Percentiles rank a stretch among this genome's conserved stretches.
These are phyloP conservation scores for Nemania bipapillata DNA, from an alignment of 2,329 filamentous ascomycete species.

Conservation along the genomic window DNA sequence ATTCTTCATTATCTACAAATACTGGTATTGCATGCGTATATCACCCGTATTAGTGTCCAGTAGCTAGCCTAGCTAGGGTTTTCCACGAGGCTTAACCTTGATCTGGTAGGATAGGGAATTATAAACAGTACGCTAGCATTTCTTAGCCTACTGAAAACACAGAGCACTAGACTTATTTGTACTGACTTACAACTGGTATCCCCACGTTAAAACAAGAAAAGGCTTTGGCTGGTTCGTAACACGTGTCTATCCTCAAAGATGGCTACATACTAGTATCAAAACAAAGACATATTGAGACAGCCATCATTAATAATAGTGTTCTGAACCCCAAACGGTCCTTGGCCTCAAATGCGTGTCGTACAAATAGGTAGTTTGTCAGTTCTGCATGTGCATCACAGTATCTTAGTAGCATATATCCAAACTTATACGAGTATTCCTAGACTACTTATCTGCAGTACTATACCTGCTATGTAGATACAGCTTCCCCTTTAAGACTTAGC, in stretches of 20 bases:
- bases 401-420: not conserved
- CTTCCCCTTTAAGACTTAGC: constrained; percentile 32
- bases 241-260: not conserved
- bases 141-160: not conserved
- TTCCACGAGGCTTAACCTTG: not conserved
- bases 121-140: not conserved
- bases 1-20: not conserved
- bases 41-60: not conserved
- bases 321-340: not conserved
- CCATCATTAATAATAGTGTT: not conserved
- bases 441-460: not conserved
- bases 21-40: not conserved
- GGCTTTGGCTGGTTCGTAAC: not conserved
- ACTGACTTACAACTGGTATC: not conserved
- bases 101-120: not conserved
- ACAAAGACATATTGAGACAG: no score
- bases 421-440: not conserved
- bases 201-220: not conserved
- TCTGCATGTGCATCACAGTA: not conserved
- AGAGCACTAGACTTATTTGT: not conserved
- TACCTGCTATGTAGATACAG: not conserved
- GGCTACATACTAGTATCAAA: no score
- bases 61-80: not conserved
- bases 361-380: not conserved
- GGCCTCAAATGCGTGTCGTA: not conserved